A percentile compares a stretch with the other conserved stretches of the same genome.
phyloP scores from a whole-genome alignment of 2,329 filamentous ascomycete genomes.

The Fusarium protoensiforme region DNA sequence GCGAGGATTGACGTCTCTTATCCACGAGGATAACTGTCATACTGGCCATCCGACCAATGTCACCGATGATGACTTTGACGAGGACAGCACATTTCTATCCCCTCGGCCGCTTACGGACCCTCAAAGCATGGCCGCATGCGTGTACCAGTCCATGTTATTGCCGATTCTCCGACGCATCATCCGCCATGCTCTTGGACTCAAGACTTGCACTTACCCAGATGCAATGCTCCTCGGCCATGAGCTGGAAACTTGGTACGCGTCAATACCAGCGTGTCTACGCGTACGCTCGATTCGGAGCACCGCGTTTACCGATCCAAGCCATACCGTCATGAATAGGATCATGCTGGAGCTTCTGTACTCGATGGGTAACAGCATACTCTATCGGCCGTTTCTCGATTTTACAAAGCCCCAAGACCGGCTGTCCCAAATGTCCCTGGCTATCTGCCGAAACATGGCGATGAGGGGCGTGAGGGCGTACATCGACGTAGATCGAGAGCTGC shows the following conservation, averaged over 20 bases:
- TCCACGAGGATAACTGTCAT: slow-evolving; percentile 4
- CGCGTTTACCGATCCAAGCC: background rate
- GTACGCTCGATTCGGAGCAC: background rate
- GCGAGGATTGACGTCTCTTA: slow-evolving; percentile 2
- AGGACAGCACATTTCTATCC: background rate
- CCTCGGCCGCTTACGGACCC: background rate
- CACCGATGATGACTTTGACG: slow-evolving; percentile 23
- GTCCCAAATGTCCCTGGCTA: background rate
- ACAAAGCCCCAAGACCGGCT: background rate
- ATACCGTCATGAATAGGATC: slow-evolving; percentile 11
- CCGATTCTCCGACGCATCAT: slow-evolving; percentile 11
- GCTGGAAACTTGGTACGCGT: slow-evolving; percentile 18
- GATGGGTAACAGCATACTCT: background rate
- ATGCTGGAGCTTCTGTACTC: slow-evolving; percentile 25
- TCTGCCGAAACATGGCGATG: slow-evolving; percentile 14
- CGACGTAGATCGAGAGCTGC: slow-evolving; percentile 22
- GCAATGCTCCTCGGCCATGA: background rate
- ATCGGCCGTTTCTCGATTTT: slow-evolving; percentile 18
- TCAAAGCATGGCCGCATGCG: background rate
- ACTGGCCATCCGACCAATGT: background rate
- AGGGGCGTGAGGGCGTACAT: slow-evolving; percentile 13
- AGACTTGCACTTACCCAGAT: background rate
- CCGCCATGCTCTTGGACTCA: slow-evolving; percentile 11
- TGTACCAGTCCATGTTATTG: slow-evolving; percentile 15
- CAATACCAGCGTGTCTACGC: slow-evolving; percentile 8